phyloP scores from a whole-genome alignment of 2,329 filamentous ascomycete species.

The Pestalotiopsis sp. region DNA sequence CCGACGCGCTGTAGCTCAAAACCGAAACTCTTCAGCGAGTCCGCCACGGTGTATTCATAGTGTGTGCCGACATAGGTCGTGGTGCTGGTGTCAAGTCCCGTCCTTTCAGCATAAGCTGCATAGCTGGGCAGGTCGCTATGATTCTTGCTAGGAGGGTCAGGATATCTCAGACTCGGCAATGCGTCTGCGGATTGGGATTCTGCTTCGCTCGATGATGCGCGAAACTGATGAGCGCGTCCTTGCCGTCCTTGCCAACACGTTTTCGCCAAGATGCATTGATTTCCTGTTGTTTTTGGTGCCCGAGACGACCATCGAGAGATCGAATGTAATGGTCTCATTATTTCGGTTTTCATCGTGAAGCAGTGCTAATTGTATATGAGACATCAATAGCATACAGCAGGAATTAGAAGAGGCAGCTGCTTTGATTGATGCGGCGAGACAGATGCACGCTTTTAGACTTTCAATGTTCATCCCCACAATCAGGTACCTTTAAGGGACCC shows the following conservation, averaged over 20 bases:
- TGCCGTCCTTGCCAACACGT: background rate
- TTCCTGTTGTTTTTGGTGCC: background rate
- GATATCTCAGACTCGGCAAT: constrained; percentile 39
- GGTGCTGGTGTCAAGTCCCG: constrained; percentile 55
- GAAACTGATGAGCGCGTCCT: background rate
- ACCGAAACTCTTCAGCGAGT: constrained; percentile 59
- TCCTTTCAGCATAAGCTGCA: constrained; percentile 62
- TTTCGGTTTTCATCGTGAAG: background rate
- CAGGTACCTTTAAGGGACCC: too few relatives aligned
- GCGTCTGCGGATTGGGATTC: constrained; percentile 13
- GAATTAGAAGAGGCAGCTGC: too few relatives aligned
- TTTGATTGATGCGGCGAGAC: too few relatives aligned
- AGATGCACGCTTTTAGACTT: too few relatives aligned
- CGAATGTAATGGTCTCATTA: background rate
- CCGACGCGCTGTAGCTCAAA: constrained; percentile 70
- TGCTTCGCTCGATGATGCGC: background rate
- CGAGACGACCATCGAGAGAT: background rate
- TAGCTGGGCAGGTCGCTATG: constrained; percentile 70
- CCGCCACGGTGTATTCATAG: constrained; percentile 73
- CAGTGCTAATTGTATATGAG: background rate
- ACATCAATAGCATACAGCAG: background rate
- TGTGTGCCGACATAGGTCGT: constrained; percentile 72
- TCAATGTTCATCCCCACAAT: too few relatives aligned
- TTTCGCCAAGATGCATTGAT: background rate
- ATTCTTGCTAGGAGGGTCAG: constrained; percentile 46